Base-by-base conservation (phyloP, 768 basidiomycete species). In the Tricholoma bakamatsutake region DNA sequence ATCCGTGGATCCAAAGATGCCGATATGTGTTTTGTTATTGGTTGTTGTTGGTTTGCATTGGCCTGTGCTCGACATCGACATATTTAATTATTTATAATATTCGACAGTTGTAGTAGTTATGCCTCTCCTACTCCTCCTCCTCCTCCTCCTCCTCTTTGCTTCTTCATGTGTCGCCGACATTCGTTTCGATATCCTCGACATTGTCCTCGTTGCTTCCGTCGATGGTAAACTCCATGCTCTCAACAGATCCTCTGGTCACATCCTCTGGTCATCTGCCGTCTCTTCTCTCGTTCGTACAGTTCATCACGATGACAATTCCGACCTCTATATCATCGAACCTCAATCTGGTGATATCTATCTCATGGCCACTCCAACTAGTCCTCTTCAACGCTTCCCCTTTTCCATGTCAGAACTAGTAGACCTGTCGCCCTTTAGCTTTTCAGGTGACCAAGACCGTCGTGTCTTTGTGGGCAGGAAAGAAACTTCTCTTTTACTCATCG, bases 141-240 rank as follows among this genome's bases (percentile, higher is more conserved):
- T 24, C 21, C 21, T 24, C 21, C 21, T 24, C 21, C 21, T 24
- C 3, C 21, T 24, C 21, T 24, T 24, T 24, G 21, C 21, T 24
- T 24, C 21, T 24, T 24, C 21, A 24, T 24, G 21, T 24, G 21
- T 24, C 21, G 21, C 21, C 1, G 21, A 24, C 21, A 1, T 24
- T 24, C 21, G 21, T 24, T 24, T 24, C 21, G 79, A 87, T 50
- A 73, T 96, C 10, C 69, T 93, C 57, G 88, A 96, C 64, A 80
- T 90, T 53, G 88, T 97, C 27, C 82, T 99, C 15, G 81, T 96
- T 10, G 91, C 94, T 1, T 93, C 93, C 6, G 85, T 99, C 27
- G 95, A 98, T 71, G 96, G 96, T 24, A 92, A 86, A 56, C 85
- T 99, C 33, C 95, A 98, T 74, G 97, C 93, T 0, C 77, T 98